These are phyloP conservation scores for Fistulina hepatica DNA, from an alignment of 1,284 basidiomycete genomes.

Conservation along the genomic window DNA sequence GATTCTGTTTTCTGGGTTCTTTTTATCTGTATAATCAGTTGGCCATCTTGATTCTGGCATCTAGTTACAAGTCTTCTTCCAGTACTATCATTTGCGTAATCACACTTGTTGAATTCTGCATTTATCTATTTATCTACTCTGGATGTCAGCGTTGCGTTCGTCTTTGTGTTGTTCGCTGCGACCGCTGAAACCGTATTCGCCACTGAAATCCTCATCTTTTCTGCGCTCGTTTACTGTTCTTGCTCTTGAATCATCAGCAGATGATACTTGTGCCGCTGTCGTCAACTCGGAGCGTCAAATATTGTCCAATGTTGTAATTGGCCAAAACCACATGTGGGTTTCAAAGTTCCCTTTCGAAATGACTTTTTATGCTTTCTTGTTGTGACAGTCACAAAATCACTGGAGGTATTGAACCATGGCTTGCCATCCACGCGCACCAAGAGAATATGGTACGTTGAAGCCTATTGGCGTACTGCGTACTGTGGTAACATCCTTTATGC, in stretches of 20 bases:
- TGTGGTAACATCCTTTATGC: conserved; percentile 6
- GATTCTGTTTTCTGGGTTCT: too few relatives aligned
- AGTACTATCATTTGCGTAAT: too few relatives aligned
- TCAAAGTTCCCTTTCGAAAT: background rate
- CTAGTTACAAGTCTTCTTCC: too few relatives aligned
- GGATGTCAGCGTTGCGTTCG: too few relatives aligned
- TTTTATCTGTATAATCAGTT: too few relatives aligned
- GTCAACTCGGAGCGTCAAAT: conserved; percentile 59
- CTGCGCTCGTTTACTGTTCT: conserved; percentile 54
- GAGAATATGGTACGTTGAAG: conserved; percentile 49
- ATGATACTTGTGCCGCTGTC: conserved; percentile 83
- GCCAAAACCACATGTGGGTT: conserved; percentile 56
- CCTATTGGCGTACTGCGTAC: background rate
- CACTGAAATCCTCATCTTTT: too few relatives aligned
- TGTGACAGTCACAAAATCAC: conserved; percentile 49
- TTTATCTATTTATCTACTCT: too few relatives aligned
- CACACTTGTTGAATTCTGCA: too few relatives aligned
- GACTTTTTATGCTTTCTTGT: background rate
- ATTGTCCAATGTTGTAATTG: conserved; percentile 74
- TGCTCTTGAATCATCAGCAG: conserved; percentile 77
- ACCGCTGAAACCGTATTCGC: too few relatives aligned
- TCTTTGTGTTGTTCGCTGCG: too few relatives aligned
- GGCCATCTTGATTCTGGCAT: too few relatives aligned
- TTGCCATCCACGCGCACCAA: conserved; percentile 68
- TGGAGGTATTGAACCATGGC: conserved; percentile 78